Base-by-base conservation (phyloP, 2,329 filamentous ascomycete species). In the Aspergillus sp. region DNA sequence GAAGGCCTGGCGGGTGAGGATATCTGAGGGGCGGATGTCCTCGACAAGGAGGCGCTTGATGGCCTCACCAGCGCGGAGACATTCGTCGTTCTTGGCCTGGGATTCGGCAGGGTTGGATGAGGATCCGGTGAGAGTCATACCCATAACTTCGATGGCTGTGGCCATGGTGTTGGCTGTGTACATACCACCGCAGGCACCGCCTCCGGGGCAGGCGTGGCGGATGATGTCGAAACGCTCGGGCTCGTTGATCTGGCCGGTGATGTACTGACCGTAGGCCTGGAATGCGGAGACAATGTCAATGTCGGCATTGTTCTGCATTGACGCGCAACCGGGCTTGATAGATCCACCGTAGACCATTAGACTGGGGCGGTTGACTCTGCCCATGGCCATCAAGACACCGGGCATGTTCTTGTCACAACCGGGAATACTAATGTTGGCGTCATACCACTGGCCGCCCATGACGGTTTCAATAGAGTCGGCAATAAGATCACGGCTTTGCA, bases 361-460 rank as follows among this genome's bases (percentile, higher is more conserved):
- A 68, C 90, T 92, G 31, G 95, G 95, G 47, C 95, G 83, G 81
- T 99, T 98, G 65, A 97, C 87, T 66, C 95, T 86, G 39, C 92
- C 93, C 90, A 97, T 97, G 56, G 93, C 95, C 70, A 95, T 95
- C 68, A 92, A 79, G 12, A 95, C 90, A 76, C 90, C 90, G 1
- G 92, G 92, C 95, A 99, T 98, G 80, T 99, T 99, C 87, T 99
- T 99, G 84, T 99, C 95, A 78, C 95, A 99, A 49, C 95, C 95
- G 14, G 95, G 95, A 68, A 99, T 90, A 53, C 91, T 96, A 73
- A 99, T 90, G 77, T 98, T 98, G 66, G 87, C 93, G 76, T 99
- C 95, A 74, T 99, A 98, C 92, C 93, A 98, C 79, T 99, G 95
- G 15, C 92, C 95, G 66, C 92, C 89, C 93, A 98, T 99, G 68